Evolutionary conservation across 805 yeast genomes (phyloP), one percentile per base, ranked within the genome.

Genomic region (Yamadazyma takamatsuzukensis): DNA sequence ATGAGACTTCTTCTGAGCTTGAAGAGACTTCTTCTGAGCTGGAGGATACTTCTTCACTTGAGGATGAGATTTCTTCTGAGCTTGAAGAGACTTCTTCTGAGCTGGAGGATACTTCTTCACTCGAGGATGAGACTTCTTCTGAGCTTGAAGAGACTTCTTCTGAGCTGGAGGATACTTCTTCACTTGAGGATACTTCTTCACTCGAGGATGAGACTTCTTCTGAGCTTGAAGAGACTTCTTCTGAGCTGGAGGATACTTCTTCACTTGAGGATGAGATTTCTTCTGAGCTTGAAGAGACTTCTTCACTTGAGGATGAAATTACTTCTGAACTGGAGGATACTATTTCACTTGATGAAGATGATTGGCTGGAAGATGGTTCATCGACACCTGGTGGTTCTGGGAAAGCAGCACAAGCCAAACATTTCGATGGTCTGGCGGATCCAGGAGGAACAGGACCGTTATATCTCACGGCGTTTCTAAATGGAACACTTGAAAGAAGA

Each of bases 351-450:
- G 30, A 18, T 6, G 32, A 30, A 18, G 36, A 30, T 16, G 12
- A 17, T 21, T 25, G 17, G 24, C 30, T 25, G 21, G 44, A 34
- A 3, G 35, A 36, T 2, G 27, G 13, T 19, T 22, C 29, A 30
- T 30, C 39, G 13, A 33, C 21, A 18, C 38, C 47, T 10, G 49
- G 48, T 26, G 21, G 25, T 9, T 36, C 31, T 11, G 47, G 51
- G 33, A 44, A 30, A 3, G 25, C 19, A 16, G 18, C 7, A 37
- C 54, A 49, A 10, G 27, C 25, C 28, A 11, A n/a, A 45, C 54
- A 49, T 16, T 19, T 26, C 3, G 39, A 31, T 11, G 46, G 36
- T 17, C 39, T 31, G 7, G 38, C 33, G 2, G 36, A 22, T 13
- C 37, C 26, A 12, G 34, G 24, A 11, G 49, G 48, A 19, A 36